Conservation (phyloP, 169 alveolate genomes). For the Perkinsus olseni region DNA sequence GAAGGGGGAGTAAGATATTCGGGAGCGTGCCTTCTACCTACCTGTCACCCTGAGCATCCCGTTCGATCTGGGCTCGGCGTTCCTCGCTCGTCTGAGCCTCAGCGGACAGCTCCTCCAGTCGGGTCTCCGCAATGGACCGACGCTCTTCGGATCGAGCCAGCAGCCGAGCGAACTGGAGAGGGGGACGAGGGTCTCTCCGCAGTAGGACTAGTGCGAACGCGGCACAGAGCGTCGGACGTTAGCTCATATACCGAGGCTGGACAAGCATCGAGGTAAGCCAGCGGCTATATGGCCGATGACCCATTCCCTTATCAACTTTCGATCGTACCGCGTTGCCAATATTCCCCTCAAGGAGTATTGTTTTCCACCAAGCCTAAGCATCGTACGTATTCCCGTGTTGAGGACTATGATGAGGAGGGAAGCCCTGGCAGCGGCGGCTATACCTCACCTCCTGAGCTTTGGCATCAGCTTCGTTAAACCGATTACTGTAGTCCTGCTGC, state of each 20-base stretch:
- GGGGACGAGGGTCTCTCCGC: not conserved
- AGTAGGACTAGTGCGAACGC: not conserved
- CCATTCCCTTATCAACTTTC: too few relatives aligned
- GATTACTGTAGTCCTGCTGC: not conserved
- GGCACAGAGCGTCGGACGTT: not conserved
- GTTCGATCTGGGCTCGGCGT: not conserved
- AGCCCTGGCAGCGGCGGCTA: too few relatives aligned
- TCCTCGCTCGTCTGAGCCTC: not conserved
- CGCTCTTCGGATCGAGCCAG: not conserved
- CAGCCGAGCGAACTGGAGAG: not conserved
- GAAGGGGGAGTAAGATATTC: too few relatives aligned
- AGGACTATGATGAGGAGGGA: too few relatives aligned
- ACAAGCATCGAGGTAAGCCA: too few relatives aligned
- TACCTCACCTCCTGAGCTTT: not conserved
- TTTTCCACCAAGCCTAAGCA: too few relatives aligned
- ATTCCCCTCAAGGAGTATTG: too few relatives aligned
- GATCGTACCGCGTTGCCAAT: too few relatives aligned
- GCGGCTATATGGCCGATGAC: too few relatives aligned
- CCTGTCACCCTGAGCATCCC: not conserved
- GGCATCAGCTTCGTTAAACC: not conserved
- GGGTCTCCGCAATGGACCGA: not conserved
- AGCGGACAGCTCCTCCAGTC: not conserved
- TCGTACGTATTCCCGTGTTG: too few relatives aligned
- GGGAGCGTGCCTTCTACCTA: too few relatives aligned
- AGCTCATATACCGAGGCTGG: too few relatives aligned